Evolutionary conservation across 305 asterid genomes (phyloP), one percentile per base, ranked within the genome.

Genomic region (Fraxinus dipetala): DNA sequence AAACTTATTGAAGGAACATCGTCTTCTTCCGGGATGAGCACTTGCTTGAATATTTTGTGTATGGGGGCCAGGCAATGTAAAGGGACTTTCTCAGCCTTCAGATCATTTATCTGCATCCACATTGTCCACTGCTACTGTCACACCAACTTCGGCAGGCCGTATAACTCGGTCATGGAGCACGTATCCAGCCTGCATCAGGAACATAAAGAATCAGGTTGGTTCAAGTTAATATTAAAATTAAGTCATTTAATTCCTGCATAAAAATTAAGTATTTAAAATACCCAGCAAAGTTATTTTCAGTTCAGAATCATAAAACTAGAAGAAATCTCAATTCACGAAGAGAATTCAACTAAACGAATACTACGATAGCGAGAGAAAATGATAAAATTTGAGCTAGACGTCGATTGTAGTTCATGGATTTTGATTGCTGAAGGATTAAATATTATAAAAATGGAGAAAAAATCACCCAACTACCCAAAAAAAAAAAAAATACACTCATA

Each of bases 71-170:
- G 28, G 22, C 20, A 30, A 31, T 14, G 38, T 69, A 14, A 69
- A 30, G 38, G 6, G 30, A 70, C 75, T 30, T 70, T 7, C 43
- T 83, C 40, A 83, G 78, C 81, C 76, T 79, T 85, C 84, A 28
- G 80, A 61, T 72, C 75, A 5, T 85, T 78, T 26, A 22, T 81
- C 86, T 61, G 85, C 82, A 43, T 76, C 20, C 40, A 76, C 56
- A 56, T 48, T 80, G 73, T 87, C 89, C 3, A 67, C 82, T n/a
- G 84, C 83, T 45, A 22, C 82, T 14, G 88, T 86, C 81, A 86
- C 91, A 54, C 92, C 92, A 54, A 89, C 92, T 86, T 89, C 92
- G 40, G 92, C 92, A 36, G 92, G 92, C 73, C 92, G 88, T 67
- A 89, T 82, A 31, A 89, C 70, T 67, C 92, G 86, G 63, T 89